Percentiles rank a stretch among this genome's conserved stretches.
phyloP scores from a whole-genome alignment of 176 grass and related monocot species.

The Oryza meridionalis region DNA sequence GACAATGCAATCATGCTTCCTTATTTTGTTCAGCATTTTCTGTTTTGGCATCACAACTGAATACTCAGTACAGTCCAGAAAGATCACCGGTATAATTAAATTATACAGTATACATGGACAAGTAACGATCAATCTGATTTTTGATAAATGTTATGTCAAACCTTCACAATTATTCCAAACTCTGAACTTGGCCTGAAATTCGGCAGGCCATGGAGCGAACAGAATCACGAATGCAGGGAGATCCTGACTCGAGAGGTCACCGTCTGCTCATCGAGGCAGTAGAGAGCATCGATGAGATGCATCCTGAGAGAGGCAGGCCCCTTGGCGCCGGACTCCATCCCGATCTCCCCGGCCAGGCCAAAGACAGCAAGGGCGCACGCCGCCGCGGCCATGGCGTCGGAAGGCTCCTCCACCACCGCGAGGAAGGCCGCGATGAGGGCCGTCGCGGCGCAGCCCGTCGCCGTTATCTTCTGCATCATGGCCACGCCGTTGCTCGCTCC shows the following conservation, averaged over 20 bases:
- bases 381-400: conserved; percentile 47
- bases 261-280: conserved; percentile 49
- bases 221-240: neutral
- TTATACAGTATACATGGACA: neutral
- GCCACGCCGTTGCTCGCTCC: conserved; percentile 63
- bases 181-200: neutral
- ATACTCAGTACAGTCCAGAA: neutral
- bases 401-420: conserved; percentile 51
- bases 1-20: neutral
- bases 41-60: neutral
- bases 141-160: neutral
- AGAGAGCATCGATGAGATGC: conserved; percentile 77
- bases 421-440: conserved; percentile 77
- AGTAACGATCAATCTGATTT: neutral
- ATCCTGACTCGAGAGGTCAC: conserved; percentile 56
- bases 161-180: neutral
- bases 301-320: conserved; percentile 82
- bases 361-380: conserved; percentile 68
- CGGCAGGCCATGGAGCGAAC: neutral
- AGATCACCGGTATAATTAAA: neutral
- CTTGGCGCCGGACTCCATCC: conserved; percentile 58
- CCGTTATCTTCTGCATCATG: conserved; percentile 88
- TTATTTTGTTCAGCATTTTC: neutral
- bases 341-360: conserved; percentile 71
- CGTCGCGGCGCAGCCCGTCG: conserved; percentile 74